These are phyloP conservation scores for Plantago elongata DNA, from an alignment of 257 asterid species.

Conservation along the genomic window DNA sequence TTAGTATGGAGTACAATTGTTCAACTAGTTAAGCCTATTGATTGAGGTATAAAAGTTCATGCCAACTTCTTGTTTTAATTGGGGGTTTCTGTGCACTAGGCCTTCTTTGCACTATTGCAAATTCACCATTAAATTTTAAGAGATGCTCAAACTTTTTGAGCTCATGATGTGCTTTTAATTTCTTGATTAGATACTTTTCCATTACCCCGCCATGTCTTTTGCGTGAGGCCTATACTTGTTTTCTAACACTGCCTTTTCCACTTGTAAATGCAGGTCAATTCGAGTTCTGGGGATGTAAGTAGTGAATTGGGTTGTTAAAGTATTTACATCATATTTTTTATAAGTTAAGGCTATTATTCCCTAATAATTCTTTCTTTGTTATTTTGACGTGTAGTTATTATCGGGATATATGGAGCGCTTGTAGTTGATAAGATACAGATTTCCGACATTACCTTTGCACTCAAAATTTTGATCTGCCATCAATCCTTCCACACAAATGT, in stretches of 20 bases:
- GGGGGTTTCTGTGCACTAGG: too few relatives aligned
- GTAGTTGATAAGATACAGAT: conserved; percentile 29
- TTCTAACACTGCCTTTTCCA: conserved; percentile 21
- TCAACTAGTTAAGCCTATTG: background rate
- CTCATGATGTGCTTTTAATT: too few relatives aligned
- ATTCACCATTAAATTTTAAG: too few relatives aligned
- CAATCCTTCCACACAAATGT: background rate
- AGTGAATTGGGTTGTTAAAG: conserved; percentile 16
- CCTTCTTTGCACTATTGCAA: too few relatives aligned
- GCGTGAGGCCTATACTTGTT: conserved; percentile 1
- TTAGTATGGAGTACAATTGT: too few relatives aligned
- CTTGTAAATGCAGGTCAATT: conserved; percentile 41
- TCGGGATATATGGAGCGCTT: conserved; percentile 10
- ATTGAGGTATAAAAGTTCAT: background rate
- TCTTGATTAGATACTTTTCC: too few relatives aligned
- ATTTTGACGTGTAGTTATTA: conserved; percentile 21
- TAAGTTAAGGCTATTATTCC: background rate
- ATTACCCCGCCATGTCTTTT: too few relatives aligned
- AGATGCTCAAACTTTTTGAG: too few relatives aligned
- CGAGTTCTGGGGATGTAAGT: conserved; percentile 39
- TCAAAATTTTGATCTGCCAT: background rate
- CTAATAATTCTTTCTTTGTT: conserved; percentile 20
- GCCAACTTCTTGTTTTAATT: too few relatives aligned
- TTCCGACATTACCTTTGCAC: conserved; percentile 3
- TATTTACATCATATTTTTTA: conserved; percentile 7